Base-by-base conservation (phyloP, 805 yeast species). In the Sugiyamaella americana region DNA sequence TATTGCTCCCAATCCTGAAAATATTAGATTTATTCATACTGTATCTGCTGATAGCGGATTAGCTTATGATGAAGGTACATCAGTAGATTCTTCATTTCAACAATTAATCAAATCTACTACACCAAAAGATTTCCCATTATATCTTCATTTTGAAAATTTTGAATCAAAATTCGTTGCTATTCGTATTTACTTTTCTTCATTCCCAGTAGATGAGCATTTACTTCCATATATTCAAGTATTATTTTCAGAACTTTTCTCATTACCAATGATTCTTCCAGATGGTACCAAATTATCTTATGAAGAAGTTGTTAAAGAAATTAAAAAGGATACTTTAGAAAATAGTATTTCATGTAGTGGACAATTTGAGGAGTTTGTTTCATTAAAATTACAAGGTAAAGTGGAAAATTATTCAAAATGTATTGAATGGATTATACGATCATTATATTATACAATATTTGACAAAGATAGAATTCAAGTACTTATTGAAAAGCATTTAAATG, bases 111-210 rank as follows among this genome's bases (percentile, higher is more conserved):
- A 5, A 5, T 21, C 11, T 8, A 30, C 20, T 30, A 21, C 17
- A 21, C 29, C 26, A 11, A 34, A 17, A 1, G 69, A 73, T 43
- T 72, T 83, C 51, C 87, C 89, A 3, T 63, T 89, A 34, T 80
- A 79, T 51, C 61, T 89, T 43, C 93, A 87, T 59, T 74, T 84
- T 55, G 97, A 93, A 63, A 78, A 82, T 52, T 82, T 78, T 59
- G 75, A 80, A 46, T 85, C 96, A 1, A 81, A 84, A 57, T 93
- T 91, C 60, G 77, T 86, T 30, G 78, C 84, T 11, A 71, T 88
- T 18, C 77, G 80, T 48, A 60, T 87, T 34, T 62, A 82, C 32
- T 62, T 85, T 59, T 76, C 82, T 6, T 76, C 86, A 1, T 72
- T 67, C 38, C 71, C 57, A 40, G 69, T 79, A 19, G 82, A 75